Percentiles rank a stretch among this genome's conserved stretches.
phyloP scores from a whole-genome alignment of 148 eudicot genomes.

The Salicornia ramosissima region DNA sequence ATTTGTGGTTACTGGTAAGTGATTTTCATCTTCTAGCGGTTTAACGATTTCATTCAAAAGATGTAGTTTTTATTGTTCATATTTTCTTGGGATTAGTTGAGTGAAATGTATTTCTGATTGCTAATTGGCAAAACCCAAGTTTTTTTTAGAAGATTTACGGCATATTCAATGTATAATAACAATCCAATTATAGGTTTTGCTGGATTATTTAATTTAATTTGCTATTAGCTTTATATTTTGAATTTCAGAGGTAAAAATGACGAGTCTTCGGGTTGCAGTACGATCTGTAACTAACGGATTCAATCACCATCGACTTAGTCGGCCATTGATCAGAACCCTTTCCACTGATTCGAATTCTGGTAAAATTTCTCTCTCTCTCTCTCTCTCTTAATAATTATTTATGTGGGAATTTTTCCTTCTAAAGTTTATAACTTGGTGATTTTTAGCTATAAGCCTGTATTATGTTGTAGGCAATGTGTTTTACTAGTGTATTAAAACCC shows the following conservation, averaged over 20 bases:
- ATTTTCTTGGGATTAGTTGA: background rate
- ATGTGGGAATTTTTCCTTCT: background rate
- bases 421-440: background rate
- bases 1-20: background rate
- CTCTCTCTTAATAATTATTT: background rate
- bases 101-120: background rate
- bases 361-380: background rate
- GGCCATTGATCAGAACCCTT: background rate
- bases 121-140: background rate
- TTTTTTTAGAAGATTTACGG: background rate
- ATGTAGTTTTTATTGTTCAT: background rate
- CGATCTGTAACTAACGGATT: conserved; percentile 23
- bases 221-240: background rate
- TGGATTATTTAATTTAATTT: background rate
- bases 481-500: too few species aligned
- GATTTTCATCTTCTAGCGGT: background rate
- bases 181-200: background rate
- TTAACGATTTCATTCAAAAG: background rate
- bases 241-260: conserved; percentile 22
- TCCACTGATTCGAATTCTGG: conserved; percentile 11
- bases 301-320: conserved; percentile 19
- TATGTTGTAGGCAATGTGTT: background rate
- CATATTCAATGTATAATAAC: background rate
- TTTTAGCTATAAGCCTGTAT: background rate
- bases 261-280: conserved; percentile 14